These are phyloP conservation scores for Cryptococcus hybrid DNA, from an alignment of 1,284 basidiomycete species.

Conservation along the genomic window DNA sequence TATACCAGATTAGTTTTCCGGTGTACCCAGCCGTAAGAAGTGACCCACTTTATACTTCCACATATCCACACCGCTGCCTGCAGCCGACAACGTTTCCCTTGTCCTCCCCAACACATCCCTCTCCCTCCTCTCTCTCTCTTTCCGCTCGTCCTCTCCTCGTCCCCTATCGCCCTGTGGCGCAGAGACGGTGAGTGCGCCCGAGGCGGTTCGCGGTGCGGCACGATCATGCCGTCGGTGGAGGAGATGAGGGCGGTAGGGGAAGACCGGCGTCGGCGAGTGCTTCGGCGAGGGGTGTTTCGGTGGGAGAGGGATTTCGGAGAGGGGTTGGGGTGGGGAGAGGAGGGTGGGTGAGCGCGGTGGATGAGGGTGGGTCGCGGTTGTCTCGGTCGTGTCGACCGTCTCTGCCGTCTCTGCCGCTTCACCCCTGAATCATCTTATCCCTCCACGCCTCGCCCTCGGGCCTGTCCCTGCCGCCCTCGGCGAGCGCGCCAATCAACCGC, in stretches of 20 bases:
- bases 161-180: slow-evolving; percentile 23
- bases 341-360: too few species aligned
- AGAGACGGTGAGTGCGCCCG: slow-evolving; percentile 11
- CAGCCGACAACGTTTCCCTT: slow-evolving; percentile 57
- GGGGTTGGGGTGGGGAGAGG: neutral
- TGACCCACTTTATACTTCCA: slow-evolving; percentile 80
- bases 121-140: slow-evolving; percentile 26
- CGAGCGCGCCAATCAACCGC: slow-evolving; percentile 38
- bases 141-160: slow-evolving; percentile 32
- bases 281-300: slow-evolving; percentile 35
- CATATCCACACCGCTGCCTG: slow-evolving; percentile 59
- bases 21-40: neutral
- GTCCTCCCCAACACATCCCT: slow-evolving; percentile 63
- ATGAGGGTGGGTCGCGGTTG: too few species aligned
- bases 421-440: neutral
- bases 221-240: slow-evolving; percentile 37
- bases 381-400: too few species aligned
- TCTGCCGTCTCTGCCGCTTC: too few species aligned
- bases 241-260: slow-evolving; percentile 46
- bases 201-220: slow-evolving; percentile 39
- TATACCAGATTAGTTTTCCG: slow-evolving; percentile 33
- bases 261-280: slow-evolving; percentile 45
- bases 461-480: slow-evolving; percentile 29
- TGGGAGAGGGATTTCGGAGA: slow-evolving; percentile 31
- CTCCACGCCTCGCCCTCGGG: slow-evolving; percentile 35